These are phyloP conservation scores for Salix viminalis DNA, from an alignment of 345 rosid species.

Conservation along the genomic window DNA sequence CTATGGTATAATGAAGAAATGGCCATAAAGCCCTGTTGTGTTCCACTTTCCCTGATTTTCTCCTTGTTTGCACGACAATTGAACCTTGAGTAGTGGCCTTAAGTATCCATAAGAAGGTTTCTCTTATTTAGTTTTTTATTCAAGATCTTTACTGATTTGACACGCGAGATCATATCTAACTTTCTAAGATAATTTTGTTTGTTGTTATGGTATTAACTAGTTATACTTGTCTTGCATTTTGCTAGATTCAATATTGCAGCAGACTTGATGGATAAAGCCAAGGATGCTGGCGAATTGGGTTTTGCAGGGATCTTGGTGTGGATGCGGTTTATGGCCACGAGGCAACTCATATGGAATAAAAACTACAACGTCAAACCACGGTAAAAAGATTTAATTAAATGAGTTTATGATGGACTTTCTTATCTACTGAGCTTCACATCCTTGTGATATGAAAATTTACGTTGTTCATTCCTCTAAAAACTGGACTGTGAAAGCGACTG, in stretches of 20 bases:
- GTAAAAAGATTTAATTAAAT: constrained; percentile 35
- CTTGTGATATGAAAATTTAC: not conserved
- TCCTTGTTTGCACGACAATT: not conserved
- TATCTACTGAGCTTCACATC: not conserved
- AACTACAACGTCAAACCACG: constrained; percentile 99
- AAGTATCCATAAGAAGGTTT: not conserved
- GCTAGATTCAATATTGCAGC: constrained; percentile 91
- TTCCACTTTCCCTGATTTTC: not conserved
- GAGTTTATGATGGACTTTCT: not conserved
- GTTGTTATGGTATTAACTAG: constrained; percentile 2
- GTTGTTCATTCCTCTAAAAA: not conserved
- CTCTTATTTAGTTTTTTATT: constrained; percentile 13
- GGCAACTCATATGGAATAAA: constrained; percentile 99
- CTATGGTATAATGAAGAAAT: not conserved
- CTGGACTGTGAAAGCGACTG: not conserved
- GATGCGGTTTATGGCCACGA: constrained; percentile 99
- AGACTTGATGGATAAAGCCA: constrained; percentile 76
- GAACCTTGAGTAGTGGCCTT: not conserved
- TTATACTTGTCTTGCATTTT: constrained; percentile 7
- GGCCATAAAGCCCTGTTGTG: not conserved
- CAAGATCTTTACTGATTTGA: constrained; percentile 1
- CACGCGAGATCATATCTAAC: not conserved
- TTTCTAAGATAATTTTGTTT: constrained; percentile 5
- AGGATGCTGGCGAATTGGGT: constrained; percentile 70
- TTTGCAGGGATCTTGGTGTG: constrained; percentile 90